These are phyloP conservation scores for Carnegiea gigantea DNA, from an alignment of 179 eudicot genomes.

Conservation along the genomic window DNA sequence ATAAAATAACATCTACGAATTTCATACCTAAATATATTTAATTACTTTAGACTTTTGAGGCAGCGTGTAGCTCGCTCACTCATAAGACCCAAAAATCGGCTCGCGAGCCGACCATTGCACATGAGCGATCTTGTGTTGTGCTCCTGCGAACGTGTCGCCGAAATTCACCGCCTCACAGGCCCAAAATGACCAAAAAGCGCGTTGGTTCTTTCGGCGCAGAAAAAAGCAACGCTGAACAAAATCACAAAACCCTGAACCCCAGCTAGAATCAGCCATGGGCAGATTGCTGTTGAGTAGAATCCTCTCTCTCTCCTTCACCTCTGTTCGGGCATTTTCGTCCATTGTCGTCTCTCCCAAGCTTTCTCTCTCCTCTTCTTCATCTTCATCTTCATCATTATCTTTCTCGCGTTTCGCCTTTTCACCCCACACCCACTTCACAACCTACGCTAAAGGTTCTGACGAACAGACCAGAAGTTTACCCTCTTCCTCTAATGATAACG, in stretches of 20 bases:
- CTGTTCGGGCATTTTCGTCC: background rate
- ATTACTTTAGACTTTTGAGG: no score
- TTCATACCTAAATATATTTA: no score
- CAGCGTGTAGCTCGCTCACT: no score
- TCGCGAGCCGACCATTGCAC: no score
- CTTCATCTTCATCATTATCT: background rate
- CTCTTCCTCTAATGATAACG: background rate
- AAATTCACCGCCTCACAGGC: no score
- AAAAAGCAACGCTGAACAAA: background rate
- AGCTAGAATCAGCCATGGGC: background rate
- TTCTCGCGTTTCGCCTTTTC: background rate
- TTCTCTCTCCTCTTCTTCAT: background rate
- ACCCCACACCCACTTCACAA: background rate
- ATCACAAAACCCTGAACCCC: background rate
- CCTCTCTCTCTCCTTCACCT: slow-evolving; percentile 3
- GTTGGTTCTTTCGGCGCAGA: no score
- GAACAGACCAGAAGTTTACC: background rate
- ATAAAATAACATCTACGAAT: no score
- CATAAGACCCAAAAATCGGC: no score
- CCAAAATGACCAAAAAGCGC: no score
- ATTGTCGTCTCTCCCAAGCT: background rate
- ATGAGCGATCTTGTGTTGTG: no score
- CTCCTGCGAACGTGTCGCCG: no score
- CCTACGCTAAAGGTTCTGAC: background rate
- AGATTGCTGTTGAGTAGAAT: background rate